Conservation (phyloP, 2,329 filamentous ascomycete species). For the Fusarium decemcellulare region DNA sequence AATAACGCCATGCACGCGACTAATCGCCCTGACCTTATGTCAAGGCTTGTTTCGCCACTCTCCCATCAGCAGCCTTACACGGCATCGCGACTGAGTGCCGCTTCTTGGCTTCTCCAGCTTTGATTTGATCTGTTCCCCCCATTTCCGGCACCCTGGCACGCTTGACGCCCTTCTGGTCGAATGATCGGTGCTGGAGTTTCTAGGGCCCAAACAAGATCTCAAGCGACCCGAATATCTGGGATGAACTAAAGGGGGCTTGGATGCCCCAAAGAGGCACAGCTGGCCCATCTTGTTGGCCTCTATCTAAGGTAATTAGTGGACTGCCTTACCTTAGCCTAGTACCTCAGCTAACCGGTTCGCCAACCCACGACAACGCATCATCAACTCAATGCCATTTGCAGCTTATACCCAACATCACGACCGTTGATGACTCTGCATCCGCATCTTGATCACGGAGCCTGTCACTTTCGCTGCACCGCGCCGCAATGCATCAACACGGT, state of each 20-base stretch:
- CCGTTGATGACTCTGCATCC: conserved; percentile 15
- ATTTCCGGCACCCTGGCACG: conserved; percentile 40
- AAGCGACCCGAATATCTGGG: conserved; percentile 56
- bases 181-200: conserved; percentile 46
- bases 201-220: conserved; percentile 56
- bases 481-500: conserved; percentile 38
- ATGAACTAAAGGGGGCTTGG: conserved; percentile 55
- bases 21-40: not conserved
- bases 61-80: conserved; percentile 11
- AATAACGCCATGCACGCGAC: not conserved
- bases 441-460: conserved; percentile 18
- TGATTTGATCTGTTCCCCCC: conserved; percentile 28
- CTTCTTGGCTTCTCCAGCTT: conserved; percentile 31
- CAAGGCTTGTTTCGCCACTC: conserved; percentile 3
- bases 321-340: conserved; percentile 36
- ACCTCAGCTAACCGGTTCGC: conserved; percentile 41
- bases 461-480: conserved; percentile 32
- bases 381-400: conserved; percentile 27
- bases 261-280: conserved; percentile 52
- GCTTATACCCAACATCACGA: conserved; percentile 4
- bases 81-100: conserved; percentile 21
- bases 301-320: conserved; percentile 39
- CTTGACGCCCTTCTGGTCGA: conserved; percentile 42
- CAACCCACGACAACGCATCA: conserved; percentile 27
- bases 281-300: conserved; percentile 45